Evolutionary conservation across 106 monocot species (phyloP).

Genomic region (Alisma plantagoaquatica): DNA sequence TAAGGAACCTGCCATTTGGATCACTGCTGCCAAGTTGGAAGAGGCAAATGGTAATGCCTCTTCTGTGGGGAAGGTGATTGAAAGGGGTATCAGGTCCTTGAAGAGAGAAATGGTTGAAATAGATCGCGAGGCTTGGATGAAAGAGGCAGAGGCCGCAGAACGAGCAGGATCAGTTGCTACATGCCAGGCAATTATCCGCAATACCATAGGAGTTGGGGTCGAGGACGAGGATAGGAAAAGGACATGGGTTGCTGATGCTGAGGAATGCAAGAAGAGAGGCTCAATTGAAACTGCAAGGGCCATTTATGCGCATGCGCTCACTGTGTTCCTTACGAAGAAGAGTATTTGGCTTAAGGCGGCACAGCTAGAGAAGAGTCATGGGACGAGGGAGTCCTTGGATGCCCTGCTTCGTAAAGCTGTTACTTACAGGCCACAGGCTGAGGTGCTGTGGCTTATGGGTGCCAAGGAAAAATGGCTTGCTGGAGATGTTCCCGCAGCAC

Average conservation of each 20-base stretch:
- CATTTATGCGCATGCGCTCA: slow-evolving; percentile 80
- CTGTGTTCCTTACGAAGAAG: slow-evolving; percentile 83
- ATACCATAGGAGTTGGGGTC: slow-evolving; percentile 81
- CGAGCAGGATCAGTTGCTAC: slow-evolving; percentile 80
- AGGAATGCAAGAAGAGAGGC: slow-evolving; percentile 95
- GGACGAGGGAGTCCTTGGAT: slow-evolving; percentile 90
- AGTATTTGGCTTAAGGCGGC: slow-evolving; percentile 99
- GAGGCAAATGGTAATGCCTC: slow-evolving; percentile 78
- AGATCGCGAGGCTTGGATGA: slow-evolving; percentile 91
- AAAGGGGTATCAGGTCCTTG: slow-evolving; percentile 75
- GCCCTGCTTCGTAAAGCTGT: slow-evolving; percentile 80
- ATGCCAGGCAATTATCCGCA: slow-evolving; percentile 81
- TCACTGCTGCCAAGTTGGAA: slow-evolving; percentile 96
- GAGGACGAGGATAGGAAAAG: slow-evolving; percentile 94
- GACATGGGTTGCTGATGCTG: slow-evolving; percentile 99
- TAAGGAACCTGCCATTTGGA: slow-evolving; percentile 94
- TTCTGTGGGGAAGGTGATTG: slow-evolving; percentile 82
- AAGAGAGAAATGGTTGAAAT: slow-evolving; percentile 81
- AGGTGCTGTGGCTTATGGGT: slow-evolving; percentile 97
- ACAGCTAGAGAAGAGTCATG: slow-evolving; percentile 95
- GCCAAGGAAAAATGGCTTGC: slow-evolving; percentile 98
- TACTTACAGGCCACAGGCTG: slow-evolving; percentile 86
- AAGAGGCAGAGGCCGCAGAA: slow-evolving; percentile 92
- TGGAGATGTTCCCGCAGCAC: slow-evolving; percentile 84
- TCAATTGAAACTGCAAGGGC: slow-evolving; percentile 95